Evolutionary conservation across 2,329 filamentous ascomycete species (phyloP).

Genomic region (Cercospora sp.): DNA sequence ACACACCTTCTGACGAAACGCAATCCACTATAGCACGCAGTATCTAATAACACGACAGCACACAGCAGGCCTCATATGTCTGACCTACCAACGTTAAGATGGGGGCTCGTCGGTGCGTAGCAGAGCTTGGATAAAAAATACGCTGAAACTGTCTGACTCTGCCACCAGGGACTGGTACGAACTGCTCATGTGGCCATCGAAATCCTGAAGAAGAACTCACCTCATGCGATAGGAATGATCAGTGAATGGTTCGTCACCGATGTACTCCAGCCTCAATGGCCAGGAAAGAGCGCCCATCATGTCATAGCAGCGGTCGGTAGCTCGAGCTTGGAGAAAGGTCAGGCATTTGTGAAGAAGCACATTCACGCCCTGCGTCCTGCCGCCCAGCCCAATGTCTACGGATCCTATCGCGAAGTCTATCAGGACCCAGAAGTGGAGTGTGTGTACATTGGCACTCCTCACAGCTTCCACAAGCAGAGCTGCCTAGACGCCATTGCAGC

Average conservation of each 20-base stretch:
- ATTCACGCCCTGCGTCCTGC: conserved; percentile 17
- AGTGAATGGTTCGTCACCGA: conserved; percentile 51
- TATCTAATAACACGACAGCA: not conserved
- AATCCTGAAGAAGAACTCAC: not conserved
- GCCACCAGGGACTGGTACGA: not conserved
- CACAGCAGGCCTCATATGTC: conserved; percentile 1
- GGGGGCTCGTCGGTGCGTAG: conserved; percentile 21
- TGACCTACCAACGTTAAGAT: conserved; percentile 17
- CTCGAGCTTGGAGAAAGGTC: conserved; percentile 24
- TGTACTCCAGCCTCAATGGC: conserved; percentile 44
- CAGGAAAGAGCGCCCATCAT: conserved; percentile 34
- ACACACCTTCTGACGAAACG: not conserved
- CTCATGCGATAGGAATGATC: conserved; percentile 41
- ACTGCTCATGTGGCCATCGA: not conserved
- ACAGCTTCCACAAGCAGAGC: conserved; percentile 48
- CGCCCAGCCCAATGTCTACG: conserved; percentile 40
- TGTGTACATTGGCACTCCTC: conserved; percentile 51
- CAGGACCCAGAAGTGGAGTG: conserved; percentile 47
- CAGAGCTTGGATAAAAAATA: not conserved
- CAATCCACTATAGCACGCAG: not conserved
- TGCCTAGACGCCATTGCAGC: conserved; percentile 47
- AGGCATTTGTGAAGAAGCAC: conserved; percentile 19
- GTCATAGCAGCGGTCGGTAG: conserved; percentile 23
- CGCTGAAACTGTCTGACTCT: not conserved
- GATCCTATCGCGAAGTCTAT: conserved; percentile 46